Conservation (phyloP, 2,329 filamentous ascomycete genomes). For the Alternaria consortialis region DNA sequence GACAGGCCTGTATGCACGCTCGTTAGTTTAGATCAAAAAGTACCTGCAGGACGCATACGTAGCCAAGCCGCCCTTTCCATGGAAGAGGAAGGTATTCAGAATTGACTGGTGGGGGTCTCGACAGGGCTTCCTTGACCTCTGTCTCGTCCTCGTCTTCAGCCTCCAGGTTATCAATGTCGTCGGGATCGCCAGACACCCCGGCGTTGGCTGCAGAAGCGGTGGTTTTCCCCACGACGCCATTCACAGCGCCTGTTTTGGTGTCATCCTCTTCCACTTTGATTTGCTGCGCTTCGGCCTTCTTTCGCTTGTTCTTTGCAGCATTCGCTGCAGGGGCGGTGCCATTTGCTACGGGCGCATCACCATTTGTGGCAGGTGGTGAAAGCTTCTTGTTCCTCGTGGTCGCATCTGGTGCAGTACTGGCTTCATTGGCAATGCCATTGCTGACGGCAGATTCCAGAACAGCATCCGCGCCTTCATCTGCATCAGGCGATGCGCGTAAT, state of each 20-base stretch:
- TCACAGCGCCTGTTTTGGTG: conserved; percentile 16
- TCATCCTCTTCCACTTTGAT: conserved; percentile 37
- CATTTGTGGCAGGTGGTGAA: conserved; percentile 22
- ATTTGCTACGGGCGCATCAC: conserved; percentile 20
- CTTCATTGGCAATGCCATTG: conserved; percentile 22
- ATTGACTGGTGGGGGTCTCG: conserved; percentile 78
- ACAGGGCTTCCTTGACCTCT: conserved; percentile 66
- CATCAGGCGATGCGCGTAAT: conserved; percentile 56
- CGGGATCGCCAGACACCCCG: conserved; percentile 55
- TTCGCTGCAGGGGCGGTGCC: conserved; percentile 19
- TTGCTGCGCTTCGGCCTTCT: conserved; percentile 34
- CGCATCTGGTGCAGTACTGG: conserved; percentile 25
- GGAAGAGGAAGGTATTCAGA: conserved; percentile 85
- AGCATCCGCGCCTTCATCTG: conserved; percentile 34
- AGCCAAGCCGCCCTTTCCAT: conserved; percentile 89
- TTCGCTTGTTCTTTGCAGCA: conserved; percentile 34
- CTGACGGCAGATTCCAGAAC: conserved; percentile 19
- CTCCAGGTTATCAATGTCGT: conserved; percentile 54
- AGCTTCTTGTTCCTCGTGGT: conserved; percentile 23
- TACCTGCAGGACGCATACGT: conserved; percentile 65
- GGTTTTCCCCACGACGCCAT: conserved; percentile 25
- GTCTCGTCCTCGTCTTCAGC: conserved; percentile 63
- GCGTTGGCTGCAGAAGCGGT: conserved; percentile 27
- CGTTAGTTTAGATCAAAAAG: conserved; percentile 28
- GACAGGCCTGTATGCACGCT: conserved; percentile 69